Evolutionary conservation across 2,329 filamentous ascomycete species (phyloP).

Genomic region (Monosporascus sp.): DNA sequence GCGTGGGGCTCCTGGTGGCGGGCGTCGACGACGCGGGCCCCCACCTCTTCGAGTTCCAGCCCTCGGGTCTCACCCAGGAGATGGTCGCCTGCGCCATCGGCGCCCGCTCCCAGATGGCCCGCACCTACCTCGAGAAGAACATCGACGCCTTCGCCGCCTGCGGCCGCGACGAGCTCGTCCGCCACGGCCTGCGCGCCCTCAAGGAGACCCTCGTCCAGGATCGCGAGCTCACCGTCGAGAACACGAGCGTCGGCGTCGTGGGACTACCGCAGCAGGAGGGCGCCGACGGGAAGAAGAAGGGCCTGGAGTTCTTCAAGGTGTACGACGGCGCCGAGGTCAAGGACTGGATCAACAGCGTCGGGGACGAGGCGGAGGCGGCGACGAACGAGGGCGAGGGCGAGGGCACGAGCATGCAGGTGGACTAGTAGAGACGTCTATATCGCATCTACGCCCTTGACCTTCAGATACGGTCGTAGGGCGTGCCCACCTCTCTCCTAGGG

Average conservation of each 20-base stretch:
- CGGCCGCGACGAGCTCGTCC: conserved; percentile 78
- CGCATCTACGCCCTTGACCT: not conserved
- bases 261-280: conserved; percentile 46
- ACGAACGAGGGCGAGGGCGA: conserved; percentile 36
- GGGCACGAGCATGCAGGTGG: conserved; percentile 43
- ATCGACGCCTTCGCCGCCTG: conserved; percentile 75
- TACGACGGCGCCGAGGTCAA: conserved; percentile 86
- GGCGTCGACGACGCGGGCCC: conserved; percentile 92
- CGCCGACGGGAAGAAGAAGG: conserved; percentile 40
- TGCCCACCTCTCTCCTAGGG: not conserved
- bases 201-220: conserved; percentile 97
- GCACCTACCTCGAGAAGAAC: conserved; percentile 93
- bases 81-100: conserved; percentile 96
- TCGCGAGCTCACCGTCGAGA: conserved; percentile 95
- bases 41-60: conserved; percentile 98
- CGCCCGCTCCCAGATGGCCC: conserved; percentile 92
- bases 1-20: conserved; percentile 86
- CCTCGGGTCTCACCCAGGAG: conserved; percentile 91
- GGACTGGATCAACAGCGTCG: conserved; percentile 74
- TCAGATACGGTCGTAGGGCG: too few species aligned
- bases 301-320: conserved; percentile 77
- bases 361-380: conserved; percentile 48
- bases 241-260: conserved; percentile 86
- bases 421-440: conserved; percentile 23
- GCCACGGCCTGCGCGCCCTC: conserved; percentile 83